Evolutionary conservation across 1,284 basidiomycete genomes (phyloP), one percentile per base, ranked within the genome.

Genomic region (Acaromyces ingoldii): DNA sequence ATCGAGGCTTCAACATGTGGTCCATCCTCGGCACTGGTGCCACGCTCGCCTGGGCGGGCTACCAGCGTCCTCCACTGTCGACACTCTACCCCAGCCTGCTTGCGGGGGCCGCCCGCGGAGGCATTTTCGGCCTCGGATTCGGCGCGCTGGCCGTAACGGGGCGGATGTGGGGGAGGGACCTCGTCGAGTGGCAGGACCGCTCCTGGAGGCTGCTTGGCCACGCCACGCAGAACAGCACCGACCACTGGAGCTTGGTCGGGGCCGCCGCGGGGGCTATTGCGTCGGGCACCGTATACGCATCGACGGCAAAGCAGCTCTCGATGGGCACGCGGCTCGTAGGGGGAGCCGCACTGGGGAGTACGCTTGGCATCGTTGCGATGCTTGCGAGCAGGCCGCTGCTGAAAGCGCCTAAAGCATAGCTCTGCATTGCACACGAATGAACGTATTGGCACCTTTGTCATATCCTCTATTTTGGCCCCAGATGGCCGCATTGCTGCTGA

Each of bases 1-100:
- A 45, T 45, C 42, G 42, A 26, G 42, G 42, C 13, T 45, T 26
- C 15, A 45, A 45, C 15, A 28, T 45, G 22, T n/a, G 42, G 13
- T 45, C 42, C 10, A n/a, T 45, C 22, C 11, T 45, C 13, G 42
- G 42, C 11, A 6, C 34, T 13, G 28, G 25, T 13, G 17, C 21
- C 6, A n/a, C 42, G 24, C 26, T 45, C 11, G 42, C 21, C 3
- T n/a, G 30, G 21, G 25, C 10, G 17, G 22, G 29, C 17, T 45
- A n/a, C 13, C 17, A 45, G 4, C 25, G 19, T 29, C 6, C 36
- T 6, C 17, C 17, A 17, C 36, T 22, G 17, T 37, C 36, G 17
- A 17, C 36, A 17, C 25, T 29, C 6, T 6, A 31, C 24, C 13
- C 17, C n/a, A 13, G 25, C 26, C 30, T 15, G 11, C 24, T 45